Evolutionary conservation across 495 filamentous ascomycete species (phyloP), one percentile per base, ranked within the genome.

Genomic region (Tuber melanosporum): DNA sequence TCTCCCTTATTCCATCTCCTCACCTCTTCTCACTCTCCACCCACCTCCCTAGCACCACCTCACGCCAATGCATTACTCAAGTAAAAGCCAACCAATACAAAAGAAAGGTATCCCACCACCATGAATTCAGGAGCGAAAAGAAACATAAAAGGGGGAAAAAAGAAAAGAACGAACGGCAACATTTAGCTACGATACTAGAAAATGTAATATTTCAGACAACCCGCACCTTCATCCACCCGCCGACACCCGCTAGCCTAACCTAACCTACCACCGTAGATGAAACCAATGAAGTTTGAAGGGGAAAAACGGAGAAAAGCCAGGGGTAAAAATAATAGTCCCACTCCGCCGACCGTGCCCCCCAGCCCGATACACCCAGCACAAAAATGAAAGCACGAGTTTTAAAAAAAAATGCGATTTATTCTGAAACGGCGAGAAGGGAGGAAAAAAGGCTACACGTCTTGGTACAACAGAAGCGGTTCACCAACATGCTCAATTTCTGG

Each of bases 401-500:
- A 66, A 66, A 66, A 66, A 66, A n/a, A 66, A 66, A 66, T 32
- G 14, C 57, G 57, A 36, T 66, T 66, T 36, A 66, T 66, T 66
- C 57, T 14, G 57, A 66, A 66, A 66, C 57, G 32, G 57, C 7
- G 26, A 17, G 14, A 66, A 66, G 57, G 57, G 57, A 66, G 26
- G 26, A 26, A 6, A 32, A 62, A 72, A 72, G 45, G 15, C 77
- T 85, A 92, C 78, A 92, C 91, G 74, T 91, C 90, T 84, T 95
- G 93, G 84, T 99, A 99, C 75, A 99, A 89, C 43, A 99, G 87
- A 52, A 99, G 87, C n/a, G 95, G 95, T 85, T 99, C 95, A 83
- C 95, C 95, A 71, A 97, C 90, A 83, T 98, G 94, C 84, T 97
- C 95, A 83, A 99, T 98, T 85, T 99, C 95, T 15, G 95, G 95